Percentiles rank a stretch among this genome's conserved stretches.
Evolutionary conservation across 169 alveolate species (phyloP).

Genomic region (Blepharisma undulans): DNA sequence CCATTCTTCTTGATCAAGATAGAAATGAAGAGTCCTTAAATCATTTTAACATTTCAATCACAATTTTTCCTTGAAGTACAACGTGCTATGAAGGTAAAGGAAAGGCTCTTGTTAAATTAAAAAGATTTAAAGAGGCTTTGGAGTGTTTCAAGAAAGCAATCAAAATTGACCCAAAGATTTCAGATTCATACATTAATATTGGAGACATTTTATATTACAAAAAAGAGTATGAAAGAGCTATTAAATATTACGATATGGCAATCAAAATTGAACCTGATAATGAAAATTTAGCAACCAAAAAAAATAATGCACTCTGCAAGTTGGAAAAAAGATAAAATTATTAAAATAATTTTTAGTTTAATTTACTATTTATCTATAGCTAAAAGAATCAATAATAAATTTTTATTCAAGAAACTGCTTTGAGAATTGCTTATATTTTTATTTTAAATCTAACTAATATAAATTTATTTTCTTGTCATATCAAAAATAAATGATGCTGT

Average conservation of each 20-base stretch:
- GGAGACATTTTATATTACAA: conserved; percentile 40
- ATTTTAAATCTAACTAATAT: no score
- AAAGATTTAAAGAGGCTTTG: conserved; percentile 77
- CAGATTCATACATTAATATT: not conserved
- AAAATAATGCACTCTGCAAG: no score
- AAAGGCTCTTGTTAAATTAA: conserved; percentile 82
- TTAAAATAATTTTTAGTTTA: no score
- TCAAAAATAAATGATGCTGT: no score
- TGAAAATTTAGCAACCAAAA: no score
- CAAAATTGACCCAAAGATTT: not conserved
- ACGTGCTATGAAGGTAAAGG: conserved; percentile 83
- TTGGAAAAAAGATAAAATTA: no score
- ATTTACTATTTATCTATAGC: no score
- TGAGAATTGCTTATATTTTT: no score
- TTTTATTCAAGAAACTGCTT: no score
- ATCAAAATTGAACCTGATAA: no score
- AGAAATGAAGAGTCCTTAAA: conserved; percentile 81
- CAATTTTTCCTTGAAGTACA: conserved; percentile 76
- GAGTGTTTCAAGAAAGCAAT: conserved; percentile 73
- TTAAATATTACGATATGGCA: conserved; percentile 66
- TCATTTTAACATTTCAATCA: conserved; percentile 81
- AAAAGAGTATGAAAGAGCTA: conserved; percentile 60
- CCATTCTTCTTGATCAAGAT: conserved; percentile 74
- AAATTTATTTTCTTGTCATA: no score
- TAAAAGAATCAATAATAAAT: no score